A percentile compares a stretch with the other conserved stretches of the same genome.
Conservation (phyloP, 2,329 filamentous ascomycete genomes). For the Penicillium sp. region DNA sequence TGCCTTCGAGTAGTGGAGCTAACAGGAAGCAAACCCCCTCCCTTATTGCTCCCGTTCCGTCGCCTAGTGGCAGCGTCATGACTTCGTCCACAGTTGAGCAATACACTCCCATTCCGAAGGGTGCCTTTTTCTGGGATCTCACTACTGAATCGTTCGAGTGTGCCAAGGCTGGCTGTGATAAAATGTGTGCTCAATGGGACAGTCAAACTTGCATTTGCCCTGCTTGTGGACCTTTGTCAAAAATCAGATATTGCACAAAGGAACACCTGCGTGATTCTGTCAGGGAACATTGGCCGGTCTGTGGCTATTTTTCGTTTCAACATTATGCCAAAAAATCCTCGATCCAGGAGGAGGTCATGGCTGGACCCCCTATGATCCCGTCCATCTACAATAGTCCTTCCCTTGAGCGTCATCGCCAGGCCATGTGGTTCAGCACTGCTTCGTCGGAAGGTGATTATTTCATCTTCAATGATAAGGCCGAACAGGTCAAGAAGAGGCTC, state of each 20-base stretch:
- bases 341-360: conserved; percentile 20
- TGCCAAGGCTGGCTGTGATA: conserved; percentile 25
- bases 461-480: conserved; percentile 33
- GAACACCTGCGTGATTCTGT: conserved; percentile 37
- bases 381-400: conserved; percentile 29
- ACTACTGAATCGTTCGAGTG: conserved; percentile 16
- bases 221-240: conserved; percentile 40
- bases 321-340: conserved; percentile 20
- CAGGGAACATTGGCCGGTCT: conserved; percentile 36
- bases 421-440: conserved; percentile 31
- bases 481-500: conserved; percentile 12
- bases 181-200: conserved; percentile 34
- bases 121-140: too few species aligned
- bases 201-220: conserved; percentile 37
- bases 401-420: conserved; percentile 39
- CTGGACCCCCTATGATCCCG: conserved; percentile 29
- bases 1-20: too few species aligned
- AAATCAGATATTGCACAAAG: conserved; percentile 40
- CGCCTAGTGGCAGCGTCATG: too few species aligned
- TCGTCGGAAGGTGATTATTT: conserved; percentile 33
- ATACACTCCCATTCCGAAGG: too few species aligned
- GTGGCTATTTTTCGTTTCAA: conserved; percentile 21
- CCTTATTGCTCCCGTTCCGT: too few species aligned
- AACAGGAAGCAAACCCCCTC: too few species aligned
- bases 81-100: too few species aligned